Conservation (phyloP, 352 stramenopile genomes). For the Porosira glacialis region DNA sequence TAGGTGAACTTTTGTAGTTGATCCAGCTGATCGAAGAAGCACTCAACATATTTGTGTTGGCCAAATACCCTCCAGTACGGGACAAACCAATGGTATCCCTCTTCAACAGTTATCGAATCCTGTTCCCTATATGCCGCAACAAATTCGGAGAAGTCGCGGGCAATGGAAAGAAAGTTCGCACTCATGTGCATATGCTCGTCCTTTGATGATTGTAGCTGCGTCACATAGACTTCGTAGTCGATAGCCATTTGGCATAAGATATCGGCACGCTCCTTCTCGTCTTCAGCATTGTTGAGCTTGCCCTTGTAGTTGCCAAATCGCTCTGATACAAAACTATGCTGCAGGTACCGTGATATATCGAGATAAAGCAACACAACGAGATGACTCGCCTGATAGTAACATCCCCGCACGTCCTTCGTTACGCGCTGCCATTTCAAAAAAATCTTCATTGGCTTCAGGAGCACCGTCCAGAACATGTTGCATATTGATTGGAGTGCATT, state of each 20-base stretch:
- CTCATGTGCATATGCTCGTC: not conserved
- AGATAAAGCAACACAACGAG: constrained; percentile 2
- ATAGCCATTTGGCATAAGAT: not conserved
- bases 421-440: constrained; percentile 9
- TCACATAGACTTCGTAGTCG: not conserved
- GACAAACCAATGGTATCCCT: constrained; percentile 8
- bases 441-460: constrained; percentile 4
- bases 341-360: not conserved
- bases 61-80: not conserved
- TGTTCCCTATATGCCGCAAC: constrained; percentile 2
- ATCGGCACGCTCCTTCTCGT: not conserved
- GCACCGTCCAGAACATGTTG: constrained; percentile 5
- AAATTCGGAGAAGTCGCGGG: constrained; percentile 7
- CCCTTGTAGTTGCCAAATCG: not conserved
- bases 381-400: constrained; percentile 5
- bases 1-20: not conserved
- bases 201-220: not conserved
- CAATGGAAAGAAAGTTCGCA: constrained; percentile 6
- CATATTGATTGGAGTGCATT: constrained; percentile 10
- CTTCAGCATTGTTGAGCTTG: not conserved
- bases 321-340: constrained; percentile 2
- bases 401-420: not conserved
- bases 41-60: not conserved
- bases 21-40: not conserved
- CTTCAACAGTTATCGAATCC: constrained; percentile 7